Conservation (phyloP, 169 alveolate genomes). For the Eimeria mitis region DNA sequence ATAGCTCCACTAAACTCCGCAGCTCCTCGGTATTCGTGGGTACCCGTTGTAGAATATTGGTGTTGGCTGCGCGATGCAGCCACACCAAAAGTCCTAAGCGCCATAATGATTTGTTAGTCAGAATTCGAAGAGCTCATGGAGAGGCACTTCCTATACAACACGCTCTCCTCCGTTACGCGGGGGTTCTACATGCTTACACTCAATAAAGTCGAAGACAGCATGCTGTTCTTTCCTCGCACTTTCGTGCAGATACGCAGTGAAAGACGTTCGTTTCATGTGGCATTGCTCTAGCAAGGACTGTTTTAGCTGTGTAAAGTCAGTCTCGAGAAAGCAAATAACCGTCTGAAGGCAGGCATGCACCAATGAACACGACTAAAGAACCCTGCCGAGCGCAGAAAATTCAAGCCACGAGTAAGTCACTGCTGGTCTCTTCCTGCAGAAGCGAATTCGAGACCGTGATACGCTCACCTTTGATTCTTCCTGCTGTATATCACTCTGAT, state of each 20-base stretch:
- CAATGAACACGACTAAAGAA: neutral
- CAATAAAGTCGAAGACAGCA: slow-evolving; percentile 56
- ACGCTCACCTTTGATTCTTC: slow-evolving; percentile 83
- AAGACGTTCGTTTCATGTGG: slow-evolving; percentile 84
- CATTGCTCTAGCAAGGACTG: slow-evolving; percentile 85
- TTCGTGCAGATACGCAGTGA: slow-evolving; percentile 84
- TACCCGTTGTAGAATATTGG: slow-evolving; percentile 37
- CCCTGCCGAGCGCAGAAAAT: neutral
- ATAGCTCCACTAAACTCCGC: slow-evolving; percentile 58
- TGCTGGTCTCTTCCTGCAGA: neutral
- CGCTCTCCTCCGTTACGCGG: neutral
- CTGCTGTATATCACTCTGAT: slow-evolving; percentile 86
- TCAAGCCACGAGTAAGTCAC: neutral
- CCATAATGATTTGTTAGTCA: neutral
- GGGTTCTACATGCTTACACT: slow-evolving; percentile 14
- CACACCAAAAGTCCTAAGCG: neutral
- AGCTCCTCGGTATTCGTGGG: slow-evolving; percentile 77
- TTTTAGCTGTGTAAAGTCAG: slow-evolving; percentile 85
- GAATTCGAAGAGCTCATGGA: neutral
- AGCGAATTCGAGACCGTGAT: neutral
- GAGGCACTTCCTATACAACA: neutral
- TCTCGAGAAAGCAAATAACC: slow-evolving; percentile 85
- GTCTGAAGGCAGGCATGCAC: slow-evolving; percentile 39
- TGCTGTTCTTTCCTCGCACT: slow-evolving; percentile 79
- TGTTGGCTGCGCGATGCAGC: slow-evolving; percentile 63